Conservation (phyloP, 2,329 filamentous ascomycete species). For the Fusarium sororula region DNA sequence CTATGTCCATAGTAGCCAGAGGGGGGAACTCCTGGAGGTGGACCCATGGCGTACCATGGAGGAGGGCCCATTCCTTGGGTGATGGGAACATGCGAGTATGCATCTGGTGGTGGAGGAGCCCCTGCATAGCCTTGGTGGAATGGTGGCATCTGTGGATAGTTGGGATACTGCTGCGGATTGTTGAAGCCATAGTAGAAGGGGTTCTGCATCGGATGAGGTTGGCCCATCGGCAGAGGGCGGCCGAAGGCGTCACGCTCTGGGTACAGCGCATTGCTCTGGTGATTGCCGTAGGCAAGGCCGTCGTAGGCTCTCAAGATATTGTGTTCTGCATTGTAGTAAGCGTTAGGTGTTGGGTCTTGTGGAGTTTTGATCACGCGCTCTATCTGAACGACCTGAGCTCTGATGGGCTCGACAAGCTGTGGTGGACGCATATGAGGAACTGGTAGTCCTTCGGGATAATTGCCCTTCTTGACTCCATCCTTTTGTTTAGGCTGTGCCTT, state of each 20-base stretch:
- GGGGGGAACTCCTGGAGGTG: slow-evolving; percentile 26
- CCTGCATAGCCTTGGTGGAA: slow-evolving; percentile 16
- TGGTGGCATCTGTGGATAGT: slow-evolving; percentile 32
- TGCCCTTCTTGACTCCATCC: slow-evolving; percentile 32
- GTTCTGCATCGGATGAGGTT: slow-evolving; percentile 55
- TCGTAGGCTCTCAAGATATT: slow-evolving; percentile 67
- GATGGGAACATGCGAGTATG: slow-evolving; percentile 42
- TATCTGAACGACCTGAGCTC: slow-evolving; percentile 61
- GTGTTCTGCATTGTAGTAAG: slow-evolving; percentile 64
- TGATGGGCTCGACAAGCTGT: slow-evolving; percentile 58
- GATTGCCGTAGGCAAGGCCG: slow-evolving; percentile 64
- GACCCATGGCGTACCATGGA: slow-evolving; percentile 35
- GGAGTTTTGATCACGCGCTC: slow-evolving; percentile 64
- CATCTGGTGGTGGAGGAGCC: slow-evolving; percentile 17
- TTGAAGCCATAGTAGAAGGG: slow-evolving; percentile 54
- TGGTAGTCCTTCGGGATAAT: slow-evolving; percentile 44
- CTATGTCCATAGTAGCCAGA: slow-evolving; percentile 4
- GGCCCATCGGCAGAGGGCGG: slow-evolving; percentile 52
- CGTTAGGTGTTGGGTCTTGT: slow-evolving; percentile 66
- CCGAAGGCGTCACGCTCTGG: slow-evolving; percentile 49
- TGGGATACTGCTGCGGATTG: slow-evolving; percentile 31
- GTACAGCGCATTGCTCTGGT: slow-evolving; percentile 55
- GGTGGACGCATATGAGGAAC: slow-evolving; percentile 49
- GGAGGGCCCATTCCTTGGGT: slow-evolving; percentile 44
- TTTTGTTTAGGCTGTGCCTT: slow-evolving; percentile 23